Percentiles rank a stretch among this genome's conserved stretches.
These are phyloP conservation scores for Echinosophora koreensis DNA, from an alignment of 306 rosid species.

Conservation along the genomic window DNA sequence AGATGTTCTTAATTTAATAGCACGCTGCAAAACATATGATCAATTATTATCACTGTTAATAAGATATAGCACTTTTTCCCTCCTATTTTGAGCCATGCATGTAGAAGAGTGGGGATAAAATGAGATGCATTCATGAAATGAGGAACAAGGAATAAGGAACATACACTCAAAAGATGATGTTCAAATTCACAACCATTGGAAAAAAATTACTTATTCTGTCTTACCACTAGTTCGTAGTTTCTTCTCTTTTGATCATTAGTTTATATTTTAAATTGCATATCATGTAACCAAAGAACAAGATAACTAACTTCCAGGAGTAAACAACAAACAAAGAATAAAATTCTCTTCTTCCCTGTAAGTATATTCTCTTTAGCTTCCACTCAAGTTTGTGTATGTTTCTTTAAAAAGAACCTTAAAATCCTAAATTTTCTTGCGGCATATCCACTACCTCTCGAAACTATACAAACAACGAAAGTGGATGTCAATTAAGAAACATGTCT, in stretches of 20 bases:
- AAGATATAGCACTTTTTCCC: not conserved
- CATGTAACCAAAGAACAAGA: too few relatives aligned
- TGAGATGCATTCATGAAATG: conserved; percentile 6
- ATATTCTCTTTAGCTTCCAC: conserved; percentile 17
- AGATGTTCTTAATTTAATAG: not conserved
- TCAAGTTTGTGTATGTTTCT: not conserved
- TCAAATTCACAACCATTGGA: not conserved
- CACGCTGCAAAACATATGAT: not conserved
- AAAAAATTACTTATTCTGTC: not conserved
- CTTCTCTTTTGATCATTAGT: not conserved
- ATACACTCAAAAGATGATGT: not conserved
- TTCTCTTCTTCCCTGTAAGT: not conserved
- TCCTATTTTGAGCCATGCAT: conserved; percentile 12
- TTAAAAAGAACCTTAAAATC: too few relatives aligned
- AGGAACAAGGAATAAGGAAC: conserved; percentile 33
- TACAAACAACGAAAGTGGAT: conserved; percentile 29
- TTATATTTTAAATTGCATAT: not conserved
- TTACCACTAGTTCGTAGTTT: not conserved
- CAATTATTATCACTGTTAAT: not conserved
- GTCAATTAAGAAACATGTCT: conserved; percentile 41
- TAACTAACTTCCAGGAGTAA: too few relatives aligned
- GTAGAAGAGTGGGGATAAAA: not conserved
- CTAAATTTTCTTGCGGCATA: not conserved
- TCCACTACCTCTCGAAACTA: not conserved
- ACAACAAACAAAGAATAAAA: conserved; percentile 33